Percentiles rank a stretch among this genome's conserved stretches.
Conservation (phyloP, 345 rosid species). For the Eucalyptus sideroxylon region DNA sequence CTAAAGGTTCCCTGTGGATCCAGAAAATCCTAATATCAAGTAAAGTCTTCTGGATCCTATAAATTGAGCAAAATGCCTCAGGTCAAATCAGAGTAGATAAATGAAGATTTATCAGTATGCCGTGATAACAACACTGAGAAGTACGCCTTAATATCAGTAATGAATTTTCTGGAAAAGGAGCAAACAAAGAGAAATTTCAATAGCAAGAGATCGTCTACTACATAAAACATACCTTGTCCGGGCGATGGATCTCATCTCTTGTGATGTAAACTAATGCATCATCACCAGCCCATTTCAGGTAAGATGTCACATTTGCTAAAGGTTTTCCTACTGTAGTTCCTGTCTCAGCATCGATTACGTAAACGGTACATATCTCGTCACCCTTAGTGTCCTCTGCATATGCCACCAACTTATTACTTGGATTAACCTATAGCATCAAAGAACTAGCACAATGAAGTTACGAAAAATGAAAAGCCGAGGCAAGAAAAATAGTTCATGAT, state of each 20-base stretch:
- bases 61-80: background rate
- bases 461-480: background rate
- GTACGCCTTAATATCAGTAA: background rate
- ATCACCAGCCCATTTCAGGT: conserved; percentile 75
- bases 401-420: conserved; percentile 65
- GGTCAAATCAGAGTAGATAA: background rate
- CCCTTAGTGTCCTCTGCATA: conserved; percentile 93
- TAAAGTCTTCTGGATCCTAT: background rate
- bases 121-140: background rate
- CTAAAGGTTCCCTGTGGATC: background rate
- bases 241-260: conserved; percentile 74
- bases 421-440: conserved; percentile 41
- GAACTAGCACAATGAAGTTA: background rate
- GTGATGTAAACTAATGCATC: conserved; percentile 65
- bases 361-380: conserved; percentile 53
- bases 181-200: background rate
- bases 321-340: conserved; percentile 35
- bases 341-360: conserved; percentile 58
- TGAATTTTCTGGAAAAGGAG: background rate
- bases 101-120: background rate
- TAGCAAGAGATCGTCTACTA: background rate
- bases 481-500: background rate
- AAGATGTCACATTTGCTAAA: conserved; percentile 34
- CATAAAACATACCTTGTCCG: conserved; percentile 52
- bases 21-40: background rate